phyloP scores from a whole-genome alignment of 495 filamentous ascomycete genomes.

The Aspergillus cristatus region DNA sequence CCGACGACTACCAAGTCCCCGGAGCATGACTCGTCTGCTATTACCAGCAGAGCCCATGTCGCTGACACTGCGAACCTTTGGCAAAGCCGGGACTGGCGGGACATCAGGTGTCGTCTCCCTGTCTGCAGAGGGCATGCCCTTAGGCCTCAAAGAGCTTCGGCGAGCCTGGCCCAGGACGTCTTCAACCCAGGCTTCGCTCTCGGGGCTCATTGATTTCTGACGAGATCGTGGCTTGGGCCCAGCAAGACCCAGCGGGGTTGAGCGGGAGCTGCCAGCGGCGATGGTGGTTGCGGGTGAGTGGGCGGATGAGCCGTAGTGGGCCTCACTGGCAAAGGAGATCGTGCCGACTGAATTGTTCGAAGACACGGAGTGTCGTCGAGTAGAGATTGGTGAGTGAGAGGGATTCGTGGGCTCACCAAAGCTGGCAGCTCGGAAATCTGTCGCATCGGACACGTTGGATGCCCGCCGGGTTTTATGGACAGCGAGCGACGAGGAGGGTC shows the following conservation, averaged over 20 bases:
- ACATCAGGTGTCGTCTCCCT: constrained; percentile 2
- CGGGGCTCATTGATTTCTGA: constrained; percentile 36
- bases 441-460: constrained; percentile 29
- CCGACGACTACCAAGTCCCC: constrained; percentile 21
- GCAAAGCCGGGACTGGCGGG: constrained; percentile 8
- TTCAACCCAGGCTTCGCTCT: constrained; percentile 45
- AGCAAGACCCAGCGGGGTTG: constrained; percentile 38
- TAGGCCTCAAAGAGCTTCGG: constrained; percentile 23
- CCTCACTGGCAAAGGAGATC: constrained; percentile 17
- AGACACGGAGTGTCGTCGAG: constrained; percentile 28
- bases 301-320: constrained; percentile 10
- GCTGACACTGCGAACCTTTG: constrained; percentile 32
- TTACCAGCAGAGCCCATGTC: constrained; percentile 30
- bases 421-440: constrained; percentile 11
- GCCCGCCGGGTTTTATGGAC: constrained; percentile 31
- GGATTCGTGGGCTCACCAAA: constrained; percentile 13
- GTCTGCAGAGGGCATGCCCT: constrained; percentile 5
- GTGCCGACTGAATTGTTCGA: constrained; percentile 28
- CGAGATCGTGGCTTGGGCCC: constrained; percentile 38
- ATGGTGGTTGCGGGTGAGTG: constrained; percentile 16
- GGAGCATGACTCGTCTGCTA: constrained; percentile 30
- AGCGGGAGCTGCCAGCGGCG: constrained; percentile 8
- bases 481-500: constrained; percentile 31
- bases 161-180: constrained; percentile 37
- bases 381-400: constrained; percentile 22